Evolutionary conservation across 768 basidiomycete genomes (phyloP).

Genomic region (Suillus occidentalis): DNA sequence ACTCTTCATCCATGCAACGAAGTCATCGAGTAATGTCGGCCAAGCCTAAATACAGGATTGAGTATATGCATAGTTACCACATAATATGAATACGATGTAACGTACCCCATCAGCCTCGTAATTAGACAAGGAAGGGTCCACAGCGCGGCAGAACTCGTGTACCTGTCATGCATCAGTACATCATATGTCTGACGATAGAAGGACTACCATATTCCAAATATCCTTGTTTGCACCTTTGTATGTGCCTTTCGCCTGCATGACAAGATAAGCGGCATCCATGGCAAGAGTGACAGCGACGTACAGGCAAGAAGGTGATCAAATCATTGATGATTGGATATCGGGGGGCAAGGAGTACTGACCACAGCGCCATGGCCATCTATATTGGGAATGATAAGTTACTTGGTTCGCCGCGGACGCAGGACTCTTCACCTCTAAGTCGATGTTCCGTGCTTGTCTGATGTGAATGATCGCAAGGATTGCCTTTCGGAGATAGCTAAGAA

Average conservation of each 20-base stretch:
- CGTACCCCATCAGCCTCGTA: slow-evolving; percentile 78
- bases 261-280: not conserved
- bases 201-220: slow-evolving; percentile 78
- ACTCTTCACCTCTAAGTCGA: slow-evolving; percentile 75
- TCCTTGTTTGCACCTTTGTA: slow-evolving; percentile 85
- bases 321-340: slow-evolving; percentile 67
- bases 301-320: slow-evolving; percentile 65
- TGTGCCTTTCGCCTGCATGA: slow-evolving; percentile 42
- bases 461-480: not conserved
- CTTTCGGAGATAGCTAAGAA: slow-evolving; percentile 14
- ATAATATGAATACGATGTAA: slow-evolving; percentile 13
- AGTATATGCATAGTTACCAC: slow-evolving; percentile 5
- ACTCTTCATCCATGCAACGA: slow-evolving; percentile 62
- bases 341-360: slow-evolving; percentile 72
- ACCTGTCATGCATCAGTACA: slow-evolving; percentile 43
- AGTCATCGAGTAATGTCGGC: slow-evolving; percentile 82
- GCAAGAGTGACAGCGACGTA: slow-evolving; percentile 29
- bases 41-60: slow-evolving; percentile 57
- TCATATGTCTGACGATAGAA: not conserved
- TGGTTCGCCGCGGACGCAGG: not conserved
- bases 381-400: slow-evolving; percentile 1
- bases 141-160: slow-evolving; percentile 70
- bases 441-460: slow-evolving; percentile 64
- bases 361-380: slow-evolving; percentile 70
- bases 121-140: slow-evolving; percentile 57